A percentile compares a stretch with the other conserved stretches of the same genome.
Evolutionary conservation across 768 basidiomycete genomes (phyloP).

Genomic region (Pleurotus platypus): DNA sequence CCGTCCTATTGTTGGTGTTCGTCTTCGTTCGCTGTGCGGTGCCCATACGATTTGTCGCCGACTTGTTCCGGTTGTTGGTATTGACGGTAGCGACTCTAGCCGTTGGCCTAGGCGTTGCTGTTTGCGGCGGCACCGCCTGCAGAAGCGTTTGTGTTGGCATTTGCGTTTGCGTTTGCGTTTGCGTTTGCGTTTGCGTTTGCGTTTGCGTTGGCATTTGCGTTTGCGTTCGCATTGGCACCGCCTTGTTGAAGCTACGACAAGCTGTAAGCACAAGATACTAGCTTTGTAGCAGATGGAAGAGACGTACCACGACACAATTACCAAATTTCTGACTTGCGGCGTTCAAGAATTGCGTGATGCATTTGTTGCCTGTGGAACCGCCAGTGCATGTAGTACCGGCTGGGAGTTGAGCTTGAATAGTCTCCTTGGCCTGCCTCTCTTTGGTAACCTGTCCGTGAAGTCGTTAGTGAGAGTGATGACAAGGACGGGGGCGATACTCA

Average conservation of each 20-base stretch:
- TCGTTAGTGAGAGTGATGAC: background rate
- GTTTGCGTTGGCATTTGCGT: background rate
- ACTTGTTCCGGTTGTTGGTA: background rate
- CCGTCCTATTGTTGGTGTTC: background rate
- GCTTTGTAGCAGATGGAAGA: background rate
- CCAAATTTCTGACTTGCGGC: slow-evolving; percentile 47
- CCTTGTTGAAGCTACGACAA: slow-evolving; percentile 2
- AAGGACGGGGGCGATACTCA: slow-evolving; percentile 22
- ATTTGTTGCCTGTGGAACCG: slow-evolving; percentile 38
- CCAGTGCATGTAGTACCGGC: slow-evolving; percentile 48
- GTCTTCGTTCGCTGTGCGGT: background rate
- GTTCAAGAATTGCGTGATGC: slow-evolving; percentile 42
- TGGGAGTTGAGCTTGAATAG: slow-evolving; percentile 40
- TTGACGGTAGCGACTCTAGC: background rate
- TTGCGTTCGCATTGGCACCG: background rate
- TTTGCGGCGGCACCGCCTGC: background rate
- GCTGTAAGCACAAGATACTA: background rate
- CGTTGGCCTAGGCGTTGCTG: background rate
- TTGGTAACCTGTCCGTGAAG: slow-evolving; percentile 32
- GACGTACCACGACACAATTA: slow-evolving; percentile 45
- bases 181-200: too few species aligned
- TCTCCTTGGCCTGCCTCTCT: slow-evolving; percentile 30
- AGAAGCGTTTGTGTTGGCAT: background rate
- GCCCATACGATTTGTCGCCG: background rate
- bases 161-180: too few species aligned